A percentile compares a stretch with the other conserved stretches of the same genome.
Evolutionary conservation across 805 yeast genomes (phyloP).

Genomic region (Isabelozyma gotoi): DNA sequence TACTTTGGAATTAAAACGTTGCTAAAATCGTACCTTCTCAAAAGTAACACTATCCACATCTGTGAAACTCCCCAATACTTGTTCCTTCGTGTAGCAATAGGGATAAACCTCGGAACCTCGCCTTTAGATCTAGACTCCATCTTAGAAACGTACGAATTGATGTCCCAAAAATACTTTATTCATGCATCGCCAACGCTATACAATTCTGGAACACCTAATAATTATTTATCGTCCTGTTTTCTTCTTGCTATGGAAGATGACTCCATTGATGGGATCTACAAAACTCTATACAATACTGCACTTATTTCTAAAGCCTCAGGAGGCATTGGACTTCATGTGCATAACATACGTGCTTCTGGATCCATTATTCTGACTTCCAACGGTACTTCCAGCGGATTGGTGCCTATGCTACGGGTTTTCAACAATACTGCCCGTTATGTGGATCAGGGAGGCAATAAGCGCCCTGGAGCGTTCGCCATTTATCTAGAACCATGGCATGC

Average conservation of each 20-base stretch:
- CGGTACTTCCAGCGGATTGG: constrained; percentile 88
- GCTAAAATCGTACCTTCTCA: constrained; percentile 79
- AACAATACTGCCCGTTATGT: constrained; percentile 96
- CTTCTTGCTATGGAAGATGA: constrained; percentile 89
- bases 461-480: constrained; percentile 96
- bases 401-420: constrained; percentile 95
- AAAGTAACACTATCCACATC: constrained; percentile 45
- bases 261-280: constrained; percentile 92
- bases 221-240: constrained; percentile 90
- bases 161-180: constrained; percentile 85
- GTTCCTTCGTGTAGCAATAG: constrained; percentile 88
- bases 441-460: constrained; percentile 96
- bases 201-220: constrained; percentile 86
- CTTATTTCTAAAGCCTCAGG: constrained; percentile 93
- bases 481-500: constrained; percentile 98
- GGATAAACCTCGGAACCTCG: constrained; percentile 67
- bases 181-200: constrained; percentile 96
- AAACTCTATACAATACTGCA: constrained; percentile 85
- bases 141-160: constrained; percentile 78
- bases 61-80: constrained; percentile 92
- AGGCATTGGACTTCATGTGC: constrained; percentile 89
- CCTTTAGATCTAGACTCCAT: background rate
- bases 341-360: constrained; percentile 84
- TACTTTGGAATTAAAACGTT: constrained; percentile 93
- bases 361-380: constrained; percentile 88